Evolutionary conservation across 441 rosid genomes (phyloP), one percentile per base, ranked within the genome.

Genomic region (Erysimum pusillum): DNA sequence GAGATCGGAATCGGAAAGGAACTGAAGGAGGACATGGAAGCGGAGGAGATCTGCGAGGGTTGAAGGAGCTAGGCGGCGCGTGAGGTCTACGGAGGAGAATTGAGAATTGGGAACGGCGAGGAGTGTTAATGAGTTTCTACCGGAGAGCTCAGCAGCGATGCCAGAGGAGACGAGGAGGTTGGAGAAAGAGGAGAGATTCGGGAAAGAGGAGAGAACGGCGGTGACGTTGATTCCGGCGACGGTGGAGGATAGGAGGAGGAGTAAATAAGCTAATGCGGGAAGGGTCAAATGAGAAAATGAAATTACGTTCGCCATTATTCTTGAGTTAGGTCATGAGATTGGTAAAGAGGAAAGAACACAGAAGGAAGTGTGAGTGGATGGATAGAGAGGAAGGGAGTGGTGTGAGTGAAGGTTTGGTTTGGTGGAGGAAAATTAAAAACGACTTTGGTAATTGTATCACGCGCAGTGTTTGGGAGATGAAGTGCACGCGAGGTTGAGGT

Each of bases 1-100:
- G 83, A 95, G 94, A 81, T 85, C 89, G 20, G 82, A 62, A 76
- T 79, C 81, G 25, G 96, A 87, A 72, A 92, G 75, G 87, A 80
- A 95, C 53, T 91, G 91, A 44, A 93, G 85, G 18, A 95, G 90
- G 65, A 93, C 82, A 78, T 95, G 91, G 85, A 87, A 92, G 63
- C 97, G 89, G 78, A 92, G 88, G 84, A 95, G 88, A 89, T 95
- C 97, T 46, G 93, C 90, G 25, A 89, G 86, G 1, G 89, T 49
- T 59, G 87, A 69, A 3, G 87, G 87, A 22, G 92, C 74, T 77
- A 92, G 85, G 74, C 49, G 92, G 86, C 86, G 92, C 77, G 91
- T 90, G 88, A 83, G 60, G 36, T 84, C 91, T 2, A 71, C 67
- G 59, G 92, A 61, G 49, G 90, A 67, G 66, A 95, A 85, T 74